A percentile compares a stretch with the other conserved stretches of the same genome.
Conservation (phyloP, 2,329 filamentous ascomycete species). For the Colletotrichum tofieldiae region DNA sequence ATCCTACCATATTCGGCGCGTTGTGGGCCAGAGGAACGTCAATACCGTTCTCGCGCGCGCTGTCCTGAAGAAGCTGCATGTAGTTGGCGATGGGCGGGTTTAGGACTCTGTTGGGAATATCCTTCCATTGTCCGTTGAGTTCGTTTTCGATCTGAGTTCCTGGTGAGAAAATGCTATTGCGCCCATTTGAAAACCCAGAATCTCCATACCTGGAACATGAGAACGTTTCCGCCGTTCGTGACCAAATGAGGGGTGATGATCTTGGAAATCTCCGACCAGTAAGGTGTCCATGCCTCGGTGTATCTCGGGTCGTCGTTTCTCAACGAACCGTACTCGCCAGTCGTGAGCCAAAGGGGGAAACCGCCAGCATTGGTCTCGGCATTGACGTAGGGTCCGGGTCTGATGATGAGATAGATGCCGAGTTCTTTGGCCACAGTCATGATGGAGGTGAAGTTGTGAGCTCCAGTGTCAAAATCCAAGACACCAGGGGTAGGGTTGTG, state of each 20-base stretch:
- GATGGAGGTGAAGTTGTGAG: conserved; percentile 65
- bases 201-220: conserved; percentile 60
- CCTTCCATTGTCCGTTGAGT: conserved; percentile 60
- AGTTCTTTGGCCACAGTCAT: conserved; percentile 62
- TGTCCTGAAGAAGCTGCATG: conserved; percentile 70
- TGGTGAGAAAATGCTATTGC: neutral
- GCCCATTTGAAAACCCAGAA: neutral
- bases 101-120: conserved; percentile 59
- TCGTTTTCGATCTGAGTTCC: conserved; percentile 69
- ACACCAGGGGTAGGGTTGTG: conserved; percentile 56
- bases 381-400: conserved; percentile 75
- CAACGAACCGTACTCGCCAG: conserved; percentile 69
- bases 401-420: conserved; percentile 59
- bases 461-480: conserved; percentile 53
- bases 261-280: conserved; percentile 64
- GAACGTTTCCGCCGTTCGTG: conserved; percentile 71
- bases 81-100: conserved; percentile 67
- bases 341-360: conserved; percentile 74
- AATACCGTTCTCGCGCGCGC: conserved; percentile 70
- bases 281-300: conserved; percentile 69
- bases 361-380: conserved; percentile 76
- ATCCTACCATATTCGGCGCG: conserved; percentile 68
- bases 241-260: conserved; percentile 68
- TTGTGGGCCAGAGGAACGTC: conserved; percentile 72
- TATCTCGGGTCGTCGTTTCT: conserved; percentile 68